Evolutionary conservation across 306 rosid genomes (phyloP).

Genomic region (Lagenaria siceraria): DNA sequence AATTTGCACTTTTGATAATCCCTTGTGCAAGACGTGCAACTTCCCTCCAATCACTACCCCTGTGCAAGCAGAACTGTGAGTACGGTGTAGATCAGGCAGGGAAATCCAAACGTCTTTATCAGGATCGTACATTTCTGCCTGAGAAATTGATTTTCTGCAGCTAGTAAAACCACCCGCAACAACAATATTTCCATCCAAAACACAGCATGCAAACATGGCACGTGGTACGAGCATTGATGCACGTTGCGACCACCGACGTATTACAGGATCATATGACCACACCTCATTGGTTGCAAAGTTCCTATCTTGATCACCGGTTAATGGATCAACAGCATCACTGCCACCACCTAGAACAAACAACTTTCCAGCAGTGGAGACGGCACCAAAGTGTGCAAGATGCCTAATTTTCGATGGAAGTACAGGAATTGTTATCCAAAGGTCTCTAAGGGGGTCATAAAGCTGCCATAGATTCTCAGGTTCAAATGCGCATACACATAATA

Average conservation of each 20-base stretch:
- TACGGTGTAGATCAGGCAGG: conserved; percentile 73
- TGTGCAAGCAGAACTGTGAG: conserved; percentile 88
- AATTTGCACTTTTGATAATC: conserved; percentile 73
- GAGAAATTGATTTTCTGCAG: conserved; percentile 86
- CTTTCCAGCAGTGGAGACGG: conserved; percentile 75
- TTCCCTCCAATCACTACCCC: conserved; percentile 73
- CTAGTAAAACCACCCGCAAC: conserved; percentile 97
- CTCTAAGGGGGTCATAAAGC: conserved; percentile 69
- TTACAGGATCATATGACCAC: conserved; percentile 90
- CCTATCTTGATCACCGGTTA: conserved; percentile 95
- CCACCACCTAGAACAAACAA: conserved; percentile 95
- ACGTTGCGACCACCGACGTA: conserved; percentile 56
- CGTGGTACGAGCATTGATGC: conserved; percentile 93
- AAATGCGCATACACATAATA: conserved; percentile 77
- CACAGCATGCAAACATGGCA: conserved; percentile 95
- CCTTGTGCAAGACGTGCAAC: conserved; percentile 89
- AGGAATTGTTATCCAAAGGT: conserved; percentile 92
- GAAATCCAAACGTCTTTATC: conserved; percentile 69
- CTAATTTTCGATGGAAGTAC: conserved; percentile 80
- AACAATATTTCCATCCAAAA: conserved; percentile 75
- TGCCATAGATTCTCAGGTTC: conserved; percentile 98
- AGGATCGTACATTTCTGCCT: conserved; percentile 89
- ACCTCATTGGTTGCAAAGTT: conserved; percentile 91
- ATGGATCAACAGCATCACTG: conserved; percentile 88
- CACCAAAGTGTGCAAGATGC: conserved; percentile 87